phyloP scores from a whole-genome alignment of 192 early-diverging fungal species.

The Mortierella claussenii region DNA sequence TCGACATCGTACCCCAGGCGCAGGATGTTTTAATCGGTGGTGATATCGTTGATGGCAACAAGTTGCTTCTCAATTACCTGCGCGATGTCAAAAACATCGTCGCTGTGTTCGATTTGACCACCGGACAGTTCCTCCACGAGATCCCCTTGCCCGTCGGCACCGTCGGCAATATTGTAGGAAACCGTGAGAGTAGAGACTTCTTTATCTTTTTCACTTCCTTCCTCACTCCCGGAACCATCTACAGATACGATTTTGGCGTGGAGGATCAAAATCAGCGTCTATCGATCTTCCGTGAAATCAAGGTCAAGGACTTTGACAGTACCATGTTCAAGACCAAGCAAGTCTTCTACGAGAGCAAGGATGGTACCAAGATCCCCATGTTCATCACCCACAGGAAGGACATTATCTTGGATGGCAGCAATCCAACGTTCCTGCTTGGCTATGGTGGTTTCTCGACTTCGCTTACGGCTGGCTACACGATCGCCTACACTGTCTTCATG shows the following conservation, averaged over 20 bases:
- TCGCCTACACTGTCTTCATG: conserved; percentile 56
- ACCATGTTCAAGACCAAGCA: conserved; percentile 68
- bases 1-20: conserved; percentile 65
- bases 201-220: conserved; percentile 69
- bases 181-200: conserved; percentile 58
- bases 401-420: conserved; percentile 59
- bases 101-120: conserved; percentile 57
- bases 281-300: conserved; percentile 54
- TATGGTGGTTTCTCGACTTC: conserved; percentile 76
- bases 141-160: conserved; percentile 64
- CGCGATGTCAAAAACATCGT: conserved; percentile 68
- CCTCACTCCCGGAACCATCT: conserved; percentile 68
- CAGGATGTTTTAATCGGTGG: conserved; percentile 57
- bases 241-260: conserved; percentile 64
- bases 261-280: conserved; percentile 32
- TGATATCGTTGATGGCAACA: conserved; percentile 61
- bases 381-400: conserved; percentile 68
- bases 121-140: conserved; percentile 52
- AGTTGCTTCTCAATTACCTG: conserved; percentile 68
- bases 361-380: conserved; percentile 75
- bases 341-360: conserved; percentile 72
- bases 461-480: conserved; percentile 57
- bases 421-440: conserved; percentile 71
- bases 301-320: conserved; percentile 62
- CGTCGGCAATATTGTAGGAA: conserved; percentile 44